Evolutionary conservation across 2,329 filamentous ascomycete genomes (phyloP).

Genomic region (Stachybotrys echinatus): DNA sequence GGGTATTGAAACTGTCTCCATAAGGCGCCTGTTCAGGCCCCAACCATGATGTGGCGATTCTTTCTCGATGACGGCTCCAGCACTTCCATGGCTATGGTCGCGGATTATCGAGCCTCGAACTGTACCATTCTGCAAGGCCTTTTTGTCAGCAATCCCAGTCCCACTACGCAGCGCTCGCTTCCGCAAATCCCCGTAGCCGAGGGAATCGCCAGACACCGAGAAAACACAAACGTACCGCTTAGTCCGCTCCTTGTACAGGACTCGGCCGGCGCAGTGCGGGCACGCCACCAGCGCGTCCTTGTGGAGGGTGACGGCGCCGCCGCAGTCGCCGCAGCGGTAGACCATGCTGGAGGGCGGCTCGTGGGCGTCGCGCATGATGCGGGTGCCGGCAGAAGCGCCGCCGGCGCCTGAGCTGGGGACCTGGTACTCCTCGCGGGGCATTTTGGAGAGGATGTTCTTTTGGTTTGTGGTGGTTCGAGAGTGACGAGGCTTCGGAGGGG

Average conservation of each 20-base stretch:
- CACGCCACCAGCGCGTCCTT: slow-evolving; percentile 45
- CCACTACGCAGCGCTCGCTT: neutral
- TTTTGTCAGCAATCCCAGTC: neutral
- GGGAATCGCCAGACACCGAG: neutral
- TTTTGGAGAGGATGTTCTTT: slow-evolving; percentile 13
- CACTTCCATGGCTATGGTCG: too few species aligned
- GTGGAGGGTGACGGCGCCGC: slow-evolving; percentile 31
- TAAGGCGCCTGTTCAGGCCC: too few species aligned
- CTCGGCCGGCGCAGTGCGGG: slow-evolving; percentile 75
- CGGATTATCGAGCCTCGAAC: slow-evolving; percentile 79
- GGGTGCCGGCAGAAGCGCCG: slow-evolving; percentile 33
- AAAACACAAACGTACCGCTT: slow-evolving; percentile 67
- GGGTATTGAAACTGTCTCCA: too few species aligned
- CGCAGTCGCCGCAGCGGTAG: slow-evolving; percentile 40
- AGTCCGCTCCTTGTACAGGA: slow-evolving; percentile 96
- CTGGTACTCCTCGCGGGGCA: slow-evolving; percentile 76
- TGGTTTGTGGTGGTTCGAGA: neutral
- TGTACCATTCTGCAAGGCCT: slow-evolving; percentile 75
- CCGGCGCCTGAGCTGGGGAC: slow-evolving; percentile 52
- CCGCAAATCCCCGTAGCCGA: too few species aligned
- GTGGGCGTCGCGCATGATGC: slow-evolving; percentile 18
- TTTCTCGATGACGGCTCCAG: too few species aligned
- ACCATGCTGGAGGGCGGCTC: slow-evolving; percentile 22
- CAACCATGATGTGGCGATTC: too few species aligned
- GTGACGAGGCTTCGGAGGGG: too few species aligned